Base-by-base conservation (phyloP, 306 rosid species). In the Medicago arabica region DNA sequence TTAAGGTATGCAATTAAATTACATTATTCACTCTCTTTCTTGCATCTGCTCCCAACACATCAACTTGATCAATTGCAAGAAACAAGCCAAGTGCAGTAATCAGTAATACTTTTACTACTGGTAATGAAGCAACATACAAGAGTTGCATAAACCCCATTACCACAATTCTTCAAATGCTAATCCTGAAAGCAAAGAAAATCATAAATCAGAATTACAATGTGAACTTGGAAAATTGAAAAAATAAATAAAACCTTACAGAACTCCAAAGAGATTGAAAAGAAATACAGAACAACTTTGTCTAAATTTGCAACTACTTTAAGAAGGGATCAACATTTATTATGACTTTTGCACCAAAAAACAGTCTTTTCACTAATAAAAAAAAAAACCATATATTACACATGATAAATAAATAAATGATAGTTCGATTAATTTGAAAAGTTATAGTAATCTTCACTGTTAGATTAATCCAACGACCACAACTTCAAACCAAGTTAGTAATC, bases 1-100 rank as follows among this genome's bases (percentile, higher is more conserved):
- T 64, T 65, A 28, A 28, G 31, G 31, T 28, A 28, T 28, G 31
- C 31, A 28, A 28, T 53, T 40, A 6, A 28, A 21, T 47, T 75
- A 84, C 90, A 75, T 80, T 66, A 74, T 87, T 87, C 77, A 87
- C 84, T 73, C 64, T 84, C 21, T 54, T 84, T 66, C 84, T 82
- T 64, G 86, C 76, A 76, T 80, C 83, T 67, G 78, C 90, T 67
- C 85, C 88, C 77, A 84, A 21, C 6, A 87, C 64, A 40, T 71
- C 57, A 15, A 57, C 21, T 34, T 64, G 9, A 79, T 87, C 90
- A 47, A 84, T 18, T 53, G 90, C 90, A 36, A 87, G 90, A 44
- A 84, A 72, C 67, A 78, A 79, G 7, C 90, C 90, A 58, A 87
- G 57, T 46, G 67, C 86, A 23, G 86, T 81, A 38, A 87, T 6